These are phyloP conservation scores for Cordyceps cateniannulata DNA, from an alignment of 2,329 filamentous ascomycete genomes.

Conservation along the genomic window DNA sequence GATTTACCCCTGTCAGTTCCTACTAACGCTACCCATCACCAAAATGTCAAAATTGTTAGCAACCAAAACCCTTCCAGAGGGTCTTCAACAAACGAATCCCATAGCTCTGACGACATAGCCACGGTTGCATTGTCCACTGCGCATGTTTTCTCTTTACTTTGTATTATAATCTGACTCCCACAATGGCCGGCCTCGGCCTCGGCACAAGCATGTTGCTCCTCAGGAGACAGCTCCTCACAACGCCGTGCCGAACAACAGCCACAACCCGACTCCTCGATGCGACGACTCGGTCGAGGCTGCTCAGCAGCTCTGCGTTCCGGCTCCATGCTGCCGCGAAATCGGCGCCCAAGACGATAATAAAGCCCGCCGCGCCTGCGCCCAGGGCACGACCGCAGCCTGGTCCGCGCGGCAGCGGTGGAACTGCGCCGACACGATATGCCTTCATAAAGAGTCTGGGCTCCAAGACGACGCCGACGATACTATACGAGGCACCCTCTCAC, in stretches of 20 bases:
- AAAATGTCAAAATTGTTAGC: conserved; percentile 5
- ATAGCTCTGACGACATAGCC: conserved; percentile 4
- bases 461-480: conserved; percentile 47
- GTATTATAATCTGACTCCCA: not conserved
- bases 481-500: conserved; percentile 62
- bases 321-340: not conserved
- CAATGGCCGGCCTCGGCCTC: conserved; percentile 5
- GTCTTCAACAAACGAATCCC: not conserved
- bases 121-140: not conserved
- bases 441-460: conserved; percentile 51
- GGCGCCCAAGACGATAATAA: not conserved
- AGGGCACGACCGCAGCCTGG: not conserved
- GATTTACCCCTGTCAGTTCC: conserved; percentile 5
- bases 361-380: not conserved
- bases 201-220: not conserved
- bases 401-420: conserved; percentile 6
- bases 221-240: conserved; percentile 1
- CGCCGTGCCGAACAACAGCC: conserved; percentile 1
- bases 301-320: not conserved
- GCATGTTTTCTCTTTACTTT: not conserved
- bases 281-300: not conserved
- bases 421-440: conserved; percentile 29
- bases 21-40: conserved; percentile 8
- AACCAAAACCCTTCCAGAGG: not conserved
- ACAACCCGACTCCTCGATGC: conserved; percentile 1